These are phyloP conservation scores for Codiaeum variegatum DNA, from an alignment of 441 rosid species.

Conservation along the genomic window DNA sequence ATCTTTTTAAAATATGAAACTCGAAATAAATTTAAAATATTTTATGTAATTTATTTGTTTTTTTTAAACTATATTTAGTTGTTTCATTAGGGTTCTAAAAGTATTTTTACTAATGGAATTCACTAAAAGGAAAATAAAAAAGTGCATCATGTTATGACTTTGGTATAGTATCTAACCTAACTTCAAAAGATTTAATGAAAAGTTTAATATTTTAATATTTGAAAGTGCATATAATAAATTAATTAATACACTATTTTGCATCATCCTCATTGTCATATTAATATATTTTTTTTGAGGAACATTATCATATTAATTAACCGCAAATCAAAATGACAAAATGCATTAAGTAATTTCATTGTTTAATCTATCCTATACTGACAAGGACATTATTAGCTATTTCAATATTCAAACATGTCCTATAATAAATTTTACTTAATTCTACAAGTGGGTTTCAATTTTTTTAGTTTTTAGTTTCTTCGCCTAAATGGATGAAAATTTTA, in stretches of 20 bases:
- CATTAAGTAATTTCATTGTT: neutral
- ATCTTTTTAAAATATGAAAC: too few relatives aligned
- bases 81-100: too few relatives aligned
- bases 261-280: too few relatives aligned
- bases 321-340: neutral
- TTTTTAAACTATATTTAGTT: too few relatives aligned
- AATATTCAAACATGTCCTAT: neutral
- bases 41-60: too few relatives aligned
- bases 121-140: too few relatives aligned
- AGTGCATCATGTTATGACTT: neutral
- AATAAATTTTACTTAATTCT: neutral
- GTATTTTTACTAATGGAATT: too few relatives aligned
- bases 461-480: too few relatives aligned
- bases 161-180: slow-evolving; percentile 12
- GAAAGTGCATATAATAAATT: neutral
- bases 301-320: neutral
- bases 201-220: neutral
- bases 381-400: neutral
- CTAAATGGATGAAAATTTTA: neutral
- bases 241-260: neutral
- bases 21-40: too few relatives aligned
- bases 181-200: neutral
- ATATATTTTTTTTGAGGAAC: neutral
- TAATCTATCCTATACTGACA: neutral
- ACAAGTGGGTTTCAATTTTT: neutral